These are phyloP conservation scores for Aspergillus flavus DNA, from an alignment of 2,329 filamentous ascomycete species.

Conservation along the genomic window DNA sequence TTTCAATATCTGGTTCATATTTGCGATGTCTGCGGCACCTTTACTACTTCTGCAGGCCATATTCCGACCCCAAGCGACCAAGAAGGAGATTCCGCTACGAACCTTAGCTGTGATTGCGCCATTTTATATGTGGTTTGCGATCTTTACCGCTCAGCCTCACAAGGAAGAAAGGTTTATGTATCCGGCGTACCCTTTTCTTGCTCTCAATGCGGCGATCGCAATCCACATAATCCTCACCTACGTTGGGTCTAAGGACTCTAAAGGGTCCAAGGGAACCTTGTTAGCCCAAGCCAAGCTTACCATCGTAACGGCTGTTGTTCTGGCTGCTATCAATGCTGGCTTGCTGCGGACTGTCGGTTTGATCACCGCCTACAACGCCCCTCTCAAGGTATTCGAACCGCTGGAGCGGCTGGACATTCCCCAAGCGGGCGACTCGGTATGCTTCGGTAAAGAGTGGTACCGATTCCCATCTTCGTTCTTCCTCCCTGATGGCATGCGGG, in stretches of 20 bases:
- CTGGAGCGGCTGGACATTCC: slow-evolving; percentile 55
- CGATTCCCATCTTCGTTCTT: slow-evolving; percentile 94
- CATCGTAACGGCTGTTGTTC: slow-evolving; percentile 61
- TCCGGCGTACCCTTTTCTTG: slow-evolving; percentile 86
- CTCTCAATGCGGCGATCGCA: slow-evolving; percentile 82
- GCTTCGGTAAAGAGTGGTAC: slow-evolving; percentile 97
- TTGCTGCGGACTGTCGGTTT: slow-evolving; percentile 74
- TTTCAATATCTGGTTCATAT: slow-evolving; percentile 91
- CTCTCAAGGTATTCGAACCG: slow-evolving; percentile 63
- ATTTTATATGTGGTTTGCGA: slow-evolving; percentile 91
- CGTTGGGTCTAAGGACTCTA: slow-evolving; percentile 70
- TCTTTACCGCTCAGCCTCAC: slow-evolving; percentile 91
- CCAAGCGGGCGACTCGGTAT: slow-evolving; percentile 69
- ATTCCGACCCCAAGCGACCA: slow-evolving; percentile 61
- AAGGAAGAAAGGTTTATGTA: slow-evolving; percentile 99
- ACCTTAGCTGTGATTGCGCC: slow-evolving; percentile 77
- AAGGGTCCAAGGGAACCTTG: slow-evolving; percentile 69
- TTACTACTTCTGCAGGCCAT: slow-evolving; percentile 74
- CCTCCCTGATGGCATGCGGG: slow-evolving; percentile 77
- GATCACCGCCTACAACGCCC: slow-evolving; percentile 80
- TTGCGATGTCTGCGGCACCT: slow-evolving; percentile 75
- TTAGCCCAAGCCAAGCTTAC: slow-evolving; percentile 74
- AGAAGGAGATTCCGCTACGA: slow-evolving; percentile 71
- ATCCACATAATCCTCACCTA: slow-evolving; percentile 78
- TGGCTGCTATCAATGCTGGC: slow-evolving; percentile 67